These are phyloP conservation scores for Nannizzia gypsea DNA, from an alignment of 2,329 filamentous ascomycete genomes.

Conservation along the genomic window DNA sequence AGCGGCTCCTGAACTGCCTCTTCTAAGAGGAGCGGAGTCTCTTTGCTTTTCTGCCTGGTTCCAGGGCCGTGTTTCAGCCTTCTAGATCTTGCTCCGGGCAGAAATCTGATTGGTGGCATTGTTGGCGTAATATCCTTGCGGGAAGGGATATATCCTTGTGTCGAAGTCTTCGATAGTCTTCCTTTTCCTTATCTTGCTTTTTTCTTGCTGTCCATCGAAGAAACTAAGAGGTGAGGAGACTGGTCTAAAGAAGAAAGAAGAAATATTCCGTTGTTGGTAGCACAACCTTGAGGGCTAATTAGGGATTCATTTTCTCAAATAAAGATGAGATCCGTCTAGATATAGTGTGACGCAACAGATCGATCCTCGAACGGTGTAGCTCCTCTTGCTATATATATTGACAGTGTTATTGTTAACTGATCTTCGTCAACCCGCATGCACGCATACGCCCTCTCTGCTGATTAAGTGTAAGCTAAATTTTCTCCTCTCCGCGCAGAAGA, in stretches of 20 bases:
- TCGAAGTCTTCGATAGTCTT: neutral
- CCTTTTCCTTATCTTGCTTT: neutral
- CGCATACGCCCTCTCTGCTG: neutral
- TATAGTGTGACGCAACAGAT: neutral
- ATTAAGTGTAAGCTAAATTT: neutral
- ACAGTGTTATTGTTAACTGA: neutral
- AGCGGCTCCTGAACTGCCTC: neutral
- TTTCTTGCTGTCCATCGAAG: neutral
- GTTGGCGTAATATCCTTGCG: neutral
- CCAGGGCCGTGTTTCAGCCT: conserved; percentile 1
- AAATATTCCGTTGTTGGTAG: neutral
- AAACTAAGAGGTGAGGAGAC: neutral
- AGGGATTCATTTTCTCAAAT: neutral
- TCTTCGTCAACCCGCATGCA: neutral
- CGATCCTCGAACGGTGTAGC: neutral
- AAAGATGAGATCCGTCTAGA: neutral
- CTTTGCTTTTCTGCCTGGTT: neutral
- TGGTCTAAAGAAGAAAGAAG: neutral
- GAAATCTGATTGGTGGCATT: neutral
- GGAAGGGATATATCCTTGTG: neutral
- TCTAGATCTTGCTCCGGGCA: neutral
- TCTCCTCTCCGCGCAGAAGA: neutral
- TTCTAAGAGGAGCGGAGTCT: neutral
- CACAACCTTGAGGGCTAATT: neutral
- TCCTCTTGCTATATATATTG: neutral